A percentile compares a stretch with the other conserved stretches of the same genome.
These are phyloP conservation scores for Typha latifolia DNA, from an alignment of 176 grass and related monocot species.

Conservation along the genomic window DNA sequence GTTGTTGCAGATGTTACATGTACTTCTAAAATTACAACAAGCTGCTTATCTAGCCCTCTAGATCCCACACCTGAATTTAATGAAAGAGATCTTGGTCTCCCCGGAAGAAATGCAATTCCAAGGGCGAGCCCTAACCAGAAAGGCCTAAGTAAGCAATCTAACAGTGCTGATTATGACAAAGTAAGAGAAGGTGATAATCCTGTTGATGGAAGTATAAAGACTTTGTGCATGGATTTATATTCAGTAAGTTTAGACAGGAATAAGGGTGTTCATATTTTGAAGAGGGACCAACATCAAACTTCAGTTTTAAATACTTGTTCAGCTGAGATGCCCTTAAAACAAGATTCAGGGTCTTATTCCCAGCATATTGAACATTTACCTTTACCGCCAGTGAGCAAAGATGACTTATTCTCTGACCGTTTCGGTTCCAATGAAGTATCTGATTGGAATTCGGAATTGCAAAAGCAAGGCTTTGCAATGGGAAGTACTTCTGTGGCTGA, in stretches of 20 bases:
- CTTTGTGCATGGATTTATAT: constrained; percentile 34
- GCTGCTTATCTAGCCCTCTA: constrained; percentile 13
- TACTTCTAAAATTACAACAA: constrained; percentile 29
- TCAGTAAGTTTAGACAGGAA: constrained; percentile 45
- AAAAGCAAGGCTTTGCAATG: constrained; percentile 13
- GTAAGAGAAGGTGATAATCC: constrained; percentile 21
- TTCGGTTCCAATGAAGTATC: constrained; percentile 29
- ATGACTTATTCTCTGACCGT: constrained; percentile 12
- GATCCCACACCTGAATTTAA: constrained; percentile 34
- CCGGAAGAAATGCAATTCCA: constrained; percentile 3
- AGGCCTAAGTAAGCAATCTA: constrained; percentile 13
- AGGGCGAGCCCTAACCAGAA: constrained; percentile 14
- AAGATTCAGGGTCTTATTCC: constrained; percentile 16
- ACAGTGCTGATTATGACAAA: constrained; percentile 14
- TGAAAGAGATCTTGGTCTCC: constrained; percentile 10
- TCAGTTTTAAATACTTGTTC: constrained; percentile 10
- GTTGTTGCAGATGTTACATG: constrained; percentile 12
- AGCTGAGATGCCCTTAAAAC: constrained; percentile 1
- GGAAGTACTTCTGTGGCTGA: constrained; percentile 14
- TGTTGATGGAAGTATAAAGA: constrained; percentile 20
- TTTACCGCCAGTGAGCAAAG: constrained; percentile 18
- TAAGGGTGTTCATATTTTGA: constrained; percentile 17
- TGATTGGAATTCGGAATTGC: constrained; percentile 33
- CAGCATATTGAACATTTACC: constrained; percentile 19
- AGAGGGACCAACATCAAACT: constrained; percentile 18